Evolutionary conservation across 164 flowering plant species (phyloP).

Genomic region (Tetrastigma voinierianum): DNA sequence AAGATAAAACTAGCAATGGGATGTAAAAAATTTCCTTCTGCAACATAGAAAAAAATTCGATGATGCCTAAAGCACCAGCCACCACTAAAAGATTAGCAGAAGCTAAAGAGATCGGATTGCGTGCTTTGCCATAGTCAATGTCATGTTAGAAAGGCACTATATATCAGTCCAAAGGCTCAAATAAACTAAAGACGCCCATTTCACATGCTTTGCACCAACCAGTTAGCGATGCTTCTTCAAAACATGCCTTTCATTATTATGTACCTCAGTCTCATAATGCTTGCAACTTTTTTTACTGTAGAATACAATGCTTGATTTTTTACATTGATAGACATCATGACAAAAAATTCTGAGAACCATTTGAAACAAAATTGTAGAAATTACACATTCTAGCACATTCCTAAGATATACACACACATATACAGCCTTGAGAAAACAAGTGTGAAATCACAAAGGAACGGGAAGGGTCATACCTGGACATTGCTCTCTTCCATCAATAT

Average conservation of each 20-base stretch:
- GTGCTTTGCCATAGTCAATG: no score
- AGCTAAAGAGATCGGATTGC: neutral
- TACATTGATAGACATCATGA: no score
- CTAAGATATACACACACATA: neutral
- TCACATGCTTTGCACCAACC: neutral
- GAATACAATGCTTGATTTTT: no score
- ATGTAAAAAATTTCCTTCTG: no score
- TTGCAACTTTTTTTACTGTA: neutral
- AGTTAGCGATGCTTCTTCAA: neutral
- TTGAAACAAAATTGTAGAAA: neutral
- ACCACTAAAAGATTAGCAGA: no score
- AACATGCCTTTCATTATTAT: neutral
- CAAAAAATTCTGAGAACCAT: neutral
- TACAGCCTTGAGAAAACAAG: neutral
- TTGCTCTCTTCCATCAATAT: slow-evolving; percentile 94
- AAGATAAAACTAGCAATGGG: no score
- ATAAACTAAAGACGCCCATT: neutral
- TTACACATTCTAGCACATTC: neutral
- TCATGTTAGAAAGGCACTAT: no score
- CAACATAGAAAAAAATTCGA: no score
- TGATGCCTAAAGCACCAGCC: no score
- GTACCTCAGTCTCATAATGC: neutral
- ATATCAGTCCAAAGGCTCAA: neutral
- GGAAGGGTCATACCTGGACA: slow-evolving; percentile 64
- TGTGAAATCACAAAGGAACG: slow-evolving; percentile 4